Conservation (phyloP, 2,329 filamentous ascomycete species). For the Pseudopithomyces maydicus region DNA sequence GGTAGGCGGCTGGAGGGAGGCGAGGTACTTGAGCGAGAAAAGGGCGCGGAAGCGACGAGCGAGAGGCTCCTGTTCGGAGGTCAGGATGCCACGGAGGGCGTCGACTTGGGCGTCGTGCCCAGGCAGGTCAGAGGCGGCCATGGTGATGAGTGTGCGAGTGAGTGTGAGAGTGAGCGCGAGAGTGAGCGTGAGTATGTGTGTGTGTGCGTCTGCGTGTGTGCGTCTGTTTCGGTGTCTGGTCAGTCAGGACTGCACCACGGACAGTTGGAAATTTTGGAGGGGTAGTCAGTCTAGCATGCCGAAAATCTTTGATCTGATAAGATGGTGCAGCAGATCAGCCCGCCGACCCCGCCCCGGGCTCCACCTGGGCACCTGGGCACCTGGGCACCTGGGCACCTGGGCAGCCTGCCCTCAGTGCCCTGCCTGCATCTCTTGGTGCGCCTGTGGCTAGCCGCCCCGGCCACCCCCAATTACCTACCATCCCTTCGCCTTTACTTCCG, state of each 20-base stretch:
- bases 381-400: too few relatives aligned
- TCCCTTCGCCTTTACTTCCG: constrained; percentile 18
- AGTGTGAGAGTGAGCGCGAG: too few relatives aligned
- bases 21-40: constrained; percentile 95
- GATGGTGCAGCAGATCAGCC: constrained; percentile 13
- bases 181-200: too few relatives aligned
- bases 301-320: constrained; percentile 30
- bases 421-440: too few relatives aligned
- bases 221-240: too few relatives aligned
- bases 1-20: constrained; percentile 66
- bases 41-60: constrained; percentile 92
- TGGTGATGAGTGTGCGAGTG: constrained; percentile 11
- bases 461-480: not conserved
- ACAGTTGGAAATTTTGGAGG: not conserved
- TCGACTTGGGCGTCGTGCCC: constrained; percentile 56
- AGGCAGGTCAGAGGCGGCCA: constrained; percentile 30
- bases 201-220: too few relatives aligned
- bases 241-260: too few relatives aligned
- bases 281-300: not conserved
- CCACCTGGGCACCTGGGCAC: constrained; percentile 10
- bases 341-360: constrained; percentile 7
- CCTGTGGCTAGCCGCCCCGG: constrained; percentile 15
- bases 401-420: too few relatives aligned
- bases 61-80: constrained; percentile 79
- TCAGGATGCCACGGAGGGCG: constrained; percentile 75